A percentile compares a stretch with the other conserved stretches of the same genome.
phyloP scores from a whole-genome alignment of 441 rosid species.

The Pelargonium citronellum region DNA sequence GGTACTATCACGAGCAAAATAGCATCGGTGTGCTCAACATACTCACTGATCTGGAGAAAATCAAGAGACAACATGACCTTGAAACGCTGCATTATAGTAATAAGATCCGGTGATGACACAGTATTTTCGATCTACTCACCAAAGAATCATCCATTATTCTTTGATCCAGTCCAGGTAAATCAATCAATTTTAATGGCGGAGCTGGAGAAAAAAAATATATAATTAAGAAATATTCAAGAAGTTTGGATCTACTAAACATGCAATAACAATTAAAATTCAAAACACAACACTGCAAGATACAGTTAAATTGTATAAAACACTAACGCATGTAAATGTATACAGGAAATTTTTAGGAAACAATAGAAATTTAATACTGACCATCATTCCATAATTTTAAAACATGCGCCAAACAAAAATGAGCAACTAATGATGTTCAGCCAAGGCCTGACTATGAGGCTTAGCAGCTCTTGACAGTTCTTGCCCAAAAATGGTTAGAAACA shows the following conservation, averaged over 20 bases:
- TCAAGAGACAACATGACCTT: slow-evolving; percentile 19
- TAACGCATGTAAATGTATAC: background rate
- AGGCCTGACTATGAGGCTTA: background rate
- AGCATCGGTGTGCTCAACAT: slow-evolving; percentile 75
- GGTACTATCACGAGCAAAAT: slow-evolving; percentile 76
- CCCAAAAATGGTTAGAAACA: background rate
- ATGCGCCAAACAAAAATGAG: too few species aligned
- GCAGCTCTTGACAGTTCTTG: background rate
- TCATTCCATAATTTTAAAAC: background rate
- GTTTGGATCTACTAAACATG: background rate
- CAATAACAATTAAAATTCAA: background rate
- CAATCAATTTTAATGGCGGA: slow-evolving; percentile 77
- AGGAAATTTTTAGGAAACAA: background rate
- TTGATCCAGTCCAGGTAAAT: slow-evolving; percentile 95
- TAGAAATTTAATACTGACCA: background rate
- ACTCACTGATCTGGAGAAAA: slow-evolving; percentile 57
- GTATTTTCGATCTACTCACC: slow-evolving; percentile 16
- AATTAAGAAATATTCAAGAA: slow-evolving; percentile 1
- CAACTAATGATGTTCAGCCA: background rate
- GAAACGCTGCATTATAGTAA: background rate
- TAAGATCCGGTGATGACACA: background rate
- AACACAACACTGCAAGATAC: background rate
- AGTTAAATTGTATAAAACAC: background rate
- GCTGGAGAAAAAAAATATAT: slow-evolving; percentile 38
- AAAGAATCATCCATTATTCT: slow-evolving; percentile 80